phyloP scores from a whole-genome alignment of 2,329 filamentous ascomycete genomes.

The Cordyceps militaris region DNA sequence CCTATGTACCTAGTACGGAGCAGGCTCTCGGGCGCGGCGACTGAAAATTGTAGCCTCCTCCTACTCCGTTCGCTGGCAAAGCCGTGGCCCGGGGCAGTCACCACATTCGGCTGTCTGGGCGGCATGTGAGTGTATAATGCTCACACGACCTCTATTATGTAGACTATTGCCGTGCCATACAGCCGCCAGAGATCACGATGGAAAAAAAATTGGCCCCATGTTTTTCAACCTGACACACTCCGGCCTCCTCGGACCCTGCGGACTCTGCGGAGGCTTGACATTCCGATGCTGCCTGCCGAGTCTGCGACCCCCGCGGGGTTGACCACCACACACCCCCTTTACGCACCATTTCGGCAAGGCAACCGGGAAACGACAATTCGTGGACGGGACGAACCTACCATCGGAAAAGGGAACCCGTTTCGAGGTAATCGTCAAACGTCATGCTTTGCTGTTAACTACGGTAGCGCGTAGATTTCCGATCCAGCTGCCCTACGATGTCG shows the following conservation, averaged over 20 bases:
- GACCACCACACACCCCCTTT: not conserved
- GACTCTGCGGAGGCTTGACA: not conserved
- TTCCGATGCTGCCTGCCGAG: not conserved
- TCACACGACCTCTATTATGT: not conserved
- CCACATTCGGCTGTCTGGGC: not conserved
- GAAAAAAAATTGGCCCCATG: not conserved
- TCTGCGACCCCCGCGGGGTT: not conserved
- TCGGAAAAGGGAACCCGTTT: not conserved
- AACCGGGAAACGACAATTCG: not conserved
- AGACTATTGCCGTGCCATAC: too few species aligned
- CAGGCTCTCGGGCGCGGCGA: conserved; percentile 1
- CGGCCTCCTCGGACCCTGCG: not conserved
- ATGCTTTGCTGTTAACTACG: not conserved
- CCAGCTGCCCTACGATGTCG: not conserved
- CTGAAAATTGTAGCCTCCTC: not conserved
- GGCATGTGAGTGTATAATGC: not conserved
- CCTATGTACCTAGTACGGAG: too few species aligned
- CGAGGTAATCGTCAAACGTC: not conserved
- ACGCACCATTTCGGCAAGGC: not conserved
- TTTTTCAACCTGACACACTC: not conserved
- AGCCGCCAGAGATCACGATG: not conserved
- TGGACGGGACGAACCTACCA: not conserved
- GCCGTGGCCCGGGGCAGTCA: not conserved
- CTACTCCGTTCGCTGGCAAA: not conserved
- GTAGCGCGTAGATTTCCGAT: not conserved